Conservation (phyloP, 495 filamentous ascomycete genomes). For the Chaetomium fimeti region DNA sequence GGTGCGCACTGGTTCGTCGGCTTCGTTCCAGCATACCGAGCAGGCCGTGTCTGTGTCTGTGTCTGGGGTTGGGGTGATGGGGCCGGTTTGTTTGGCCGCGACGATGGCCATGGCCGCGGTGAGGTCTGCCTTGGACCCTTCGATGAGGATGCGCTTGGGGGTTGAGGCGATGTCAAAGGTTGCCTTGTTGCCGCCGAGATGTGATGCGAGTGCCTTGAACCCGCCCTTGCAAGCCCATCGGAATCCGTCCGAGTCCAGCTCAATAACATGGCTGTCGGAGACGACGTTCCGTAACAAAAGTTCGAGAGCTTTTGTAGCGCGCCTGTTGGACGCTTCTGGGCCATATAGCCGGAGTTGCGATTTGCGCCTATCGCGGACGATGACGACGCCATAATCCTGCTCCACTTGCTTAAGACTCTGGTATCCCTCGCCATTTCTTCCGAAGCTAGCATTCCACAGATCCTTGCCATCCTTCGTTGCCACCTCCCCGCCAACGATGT, state of each 20-base stretch:
- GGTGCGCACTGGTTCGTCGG: constrained; percentile 40
- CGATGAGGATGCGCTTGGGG: constrained; percentile 34
- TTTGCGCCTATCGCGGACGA: constrained; percentile 35
- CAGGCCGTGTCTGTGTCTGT: constrained; percentile 28
- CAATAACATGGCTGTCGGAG: constrained; percentile 29
- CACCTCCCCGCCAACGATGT: constrained; percentile 28
- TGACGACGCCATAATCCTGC: constrained; percentile 28
- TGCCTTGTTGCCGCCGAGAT: constrained; percentile 37
- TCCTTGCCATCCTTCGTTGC: constrained; percentile 22
- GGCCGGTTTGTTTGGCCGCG: neutral
- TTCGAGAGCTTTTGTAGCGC: constrained; percentile 12
- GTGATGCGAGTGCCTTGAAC: constrained; percentile 34
- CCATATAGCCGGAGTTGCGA: constrained; percentile 37
- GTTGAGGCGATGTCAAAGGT: constrained; percentile 36
- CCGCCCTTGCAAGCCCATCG: constrained; percentile 44
- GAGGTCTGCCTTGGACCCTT: constrained; percentile 31
- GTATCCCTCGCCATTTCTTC: constrained; percentile 21
- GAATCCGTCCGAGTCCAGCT: constrained; percentile 31
- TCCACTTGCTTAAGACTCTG: constrained; percentile 25
- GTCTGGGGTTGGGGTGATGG: neutral
- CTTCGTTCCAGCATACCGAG: constrained; percentile 43
- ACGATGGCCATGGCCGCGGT: constrained; percentile 21
- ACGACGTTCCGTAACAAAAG: constrained; percentile 29
- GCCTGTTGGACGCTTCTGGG: constrained; percentile 14
- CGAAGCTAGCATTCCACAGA: constrained; percentile 35